Evolutionary conservation across 768 basidiomycete species (phyloP), one percentile per base, ranked within the genome.

Genomic region (Pluteus cervinus): DNA sequence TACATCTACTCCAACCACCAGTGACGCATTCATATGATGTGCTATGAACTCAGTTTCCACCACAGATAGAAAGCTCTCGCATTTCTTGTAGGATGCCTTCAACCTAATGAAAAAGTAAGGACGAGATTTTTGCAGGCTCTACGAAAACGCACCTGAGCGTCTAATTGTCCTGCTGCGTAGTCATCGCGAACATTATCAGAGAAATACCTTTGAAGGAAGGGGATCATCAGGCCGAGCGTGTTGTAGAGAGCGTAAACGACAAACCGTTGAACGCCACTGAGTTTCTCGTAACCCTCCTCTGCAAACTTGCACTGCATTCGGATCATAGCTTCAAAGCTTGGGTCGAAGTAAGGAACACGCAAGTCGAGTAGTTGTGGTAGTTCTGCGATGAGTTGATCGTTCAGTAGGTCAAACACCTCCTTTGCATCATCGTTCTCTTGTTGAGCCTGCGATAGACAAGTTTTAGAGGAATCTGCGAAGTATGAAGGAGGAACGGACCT

Each of bases 281-380:
- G 76, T 62, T 92, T 96, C 65, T 97, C 92, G 56, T 99, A 98
- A 0, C 94, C 93, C 50, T 99, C 94, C 58, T 97, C 90, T 0
- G 94, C 93, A 55, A 98, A 98, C 54, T 93, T 92, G 54, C 87
- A 79, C 54, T 99, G 96, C 79, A 96, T 88, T 21, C 96, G 77
- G 46, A 92, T 91, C 94, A 98, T 98, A 31, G 94, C 89, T 63
- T 98, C 96, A 56, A 98, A 98, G 48, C 87, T 92, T 4, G 96
- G 96, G 58, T 98, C 96, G 46, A 98, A 93, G 71, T 89, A 99
- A 0, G 96, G 96, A 17, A 99, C 86, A 25, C 96, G 87, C 14
- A 97, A 78, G 52, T 97, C 93, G 34, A 98, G 76, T 28, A 99
- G 66, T 48, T 93, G 81, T 0, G 96, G 96, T 11, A 99, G 70